Evolutionary conservation across 129 eudicot genomes (phyloP), one percentile per base, ranked within the genome.

Genomic region (Erigeron canadensis): DNA sequence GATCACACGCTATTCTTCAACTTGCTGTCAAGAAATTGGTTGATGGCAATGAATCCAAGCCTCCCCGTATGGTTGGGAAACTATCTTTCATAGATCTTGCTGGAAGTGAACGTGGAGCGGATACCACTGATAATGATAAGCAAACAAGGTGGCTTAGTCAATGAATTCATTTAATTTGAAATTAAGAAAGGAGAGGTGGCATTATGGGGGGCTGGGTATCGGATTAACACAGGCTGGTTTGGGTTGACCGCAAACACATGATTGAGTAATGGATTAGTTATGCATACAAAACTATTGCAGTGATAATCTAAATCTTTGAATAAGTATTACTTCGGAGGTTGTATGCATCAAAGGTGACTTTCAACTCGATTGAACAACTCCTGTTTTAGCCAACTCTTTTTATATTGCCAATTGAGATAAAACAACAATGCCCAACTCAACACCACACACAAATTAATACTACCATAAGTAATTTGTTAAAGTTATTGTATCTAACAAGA

Each of bases 71-170:
- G 45, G 84, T 86, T 10, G 96, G 96, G 22, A 89, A 89, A 71
- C 68, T 89, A 22, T 89, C 96, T 8, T 89, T 89, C 53, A 89
- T 89, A 37, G 96, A 89, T 67, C 96, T 89, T 71, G 96, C 96
- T 60, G 96, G 96, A 74, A 89, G 96, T 70, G 96, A 89, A 74
- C 84, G 96, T 16, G 96, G 96, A 45, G 96, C 96, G 58, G 96
- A 89, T 75, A 89, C 96, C 41, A 89, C 91, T 6, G 96, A 89
- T 69, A 89, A 89, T 72, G 96, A 89, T 71, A 86, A 82, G 45
- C 96, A 86, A 47, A 89, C 91, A 37, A 84, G 96, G 96, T 85
- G 67, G 13, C 21, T 41, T 67, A 19, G 7, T 67, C 10, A 6
- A 39, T 65, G 8, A 53, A 51, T 21, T 65, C 15, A 28, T 17